phyloP scores from a whole-genome alignment of 2,329 filamentous ascomycete genomes.

The Fusarium setosum region DNA sequence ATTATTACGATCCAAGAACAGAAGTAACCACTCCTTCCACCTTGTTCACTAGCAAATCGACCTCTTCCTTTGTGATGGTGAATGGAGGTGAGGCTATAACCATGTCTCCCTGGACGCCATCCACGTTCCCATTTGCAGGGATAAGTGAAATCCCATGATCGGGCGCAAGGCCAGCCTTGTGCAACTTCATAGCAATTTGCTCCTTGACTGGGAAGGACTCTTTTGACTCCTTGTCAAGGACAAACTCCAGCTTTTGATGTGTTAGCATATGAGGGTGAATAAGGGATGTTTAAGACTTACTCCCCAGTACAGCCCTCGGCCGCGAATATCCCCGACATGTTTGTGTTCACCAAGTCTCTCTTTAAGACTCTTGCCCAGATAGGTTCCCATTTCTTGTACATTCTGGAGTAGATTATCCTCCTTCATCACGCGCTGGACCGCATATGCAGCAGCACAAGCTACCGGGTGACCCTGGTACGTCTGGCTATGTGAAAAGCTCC shows the following conservation, averaged over 20 bases:
- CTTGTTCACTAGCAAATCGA: slow-evolving; percentile 4
- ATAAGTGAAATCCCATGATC: slow-evolving; percentile 17
- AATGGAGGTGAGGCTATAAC: slow-evolving; percentile 26
- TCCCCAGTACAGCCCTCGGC: slow-evolving; percentile 34
- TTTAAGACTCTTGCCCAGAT: not conserved
- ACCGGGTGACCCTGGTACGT: slow-evolving; percentile 60
- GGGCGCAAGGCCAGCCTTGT: slow-evolving; percentile 2
- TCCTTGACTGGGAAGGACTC: slow-evolving; percentile 6
- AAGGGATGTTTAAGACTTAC: not conserved
- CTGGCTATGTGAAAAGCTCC: slow-evolving; percentile 66
- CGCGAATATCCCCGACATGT: slow-evolving; percentile 35
- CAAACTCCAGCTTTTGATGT: slow-evolving; percentile 11
- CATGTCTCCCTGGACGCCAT: slow-evolving; percentile 27
- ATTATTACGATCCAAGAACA: slow-evolving; percentile 2
- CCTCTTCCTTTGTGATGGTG: slow-evolving; percentile 14
- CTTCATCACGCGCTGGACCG: slow-evolving; percentile 46
- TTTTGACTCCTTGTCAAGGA: slow-evolving; percentile 13
- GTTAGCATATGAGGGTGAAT: not conserved
- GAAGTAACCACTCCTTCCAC: slow-evolving; percentile 11
- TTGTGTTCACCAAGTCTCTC: slow-evolving; percentile 15
- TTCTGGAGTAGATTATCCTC: slow-evolving; percentile 31
- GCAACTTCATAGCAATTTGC: slow-evolving; percentile 15
- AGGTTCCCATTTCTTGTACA: slow-evolving; percentile 1
- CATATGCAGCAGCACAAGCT: slow-evolving; percentile 52
- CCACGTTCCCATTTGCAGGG: slow-evolving; percentile 10